Evolutionary conservation across 192 early-diverging fungal species (phyloP).

Genomic region (Pilobolus umbonatus): DNA sequence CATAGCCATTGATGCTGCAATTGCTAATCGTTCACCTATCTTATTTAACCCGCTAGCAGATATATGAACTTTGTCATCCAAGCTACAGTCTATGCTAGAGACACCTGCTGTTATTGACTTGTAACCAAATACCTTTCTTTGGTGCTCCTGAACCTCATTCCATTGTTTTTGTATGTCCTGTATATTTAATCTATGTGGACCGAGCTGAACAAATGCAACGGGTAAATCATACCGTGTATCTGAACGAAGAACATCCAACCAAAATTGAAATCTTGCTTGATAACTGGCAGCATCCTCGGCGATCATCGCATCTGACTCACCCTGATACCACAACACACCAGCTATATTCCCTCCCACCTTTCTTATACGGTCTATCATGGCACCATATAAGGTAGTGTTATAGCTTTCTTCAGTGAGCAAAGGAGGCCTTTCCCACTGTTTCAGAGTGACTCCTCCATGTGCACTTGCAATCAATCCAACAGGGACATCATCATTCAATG

Average conservation of each 20-base stretch:
- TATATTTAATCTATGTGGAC: background rate
- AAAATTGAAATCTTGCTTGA: background rate
- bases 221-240: slow-evolving; percentile 11
- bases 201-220: slow-evolving; percentile 22
- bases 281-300: background rate
- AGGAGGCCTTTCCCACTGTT: slow-evolving; percentile 17
- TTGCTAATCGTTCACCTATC: slow-evolving; percentile 19
- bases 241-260: background rate
- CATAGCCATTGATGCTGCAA: background rate
- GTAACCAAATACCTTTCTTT: slow-evolving; percentile 5
- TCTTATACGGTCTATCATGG: slow-evolving; percentile 19
- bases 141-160: slow-evolving; percentile 15
- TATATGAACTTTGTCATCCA: slow-evolving; percentile 29
- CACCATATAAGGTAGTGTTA: slow-evolving; percentile 19
- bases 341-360: slow-evolving; percentile 4
- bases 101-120: slow-evolving; percentile 8
- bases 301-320: slow-evolving; percentile 26
- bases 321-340: slow-evolving; percentile 36
- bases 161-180: background rate
- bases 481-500: slow-evolving; percentile 12
- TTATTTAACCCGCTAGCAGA: slow-evolving; percentile 3
- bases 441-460: slow-evolving; percentile 27
- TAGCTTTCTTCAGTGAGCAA: background rate
- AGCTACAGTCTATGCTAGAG: slow-evolving; percentile 16
- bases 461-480: slow-evolving; percentile 34